These are phyloP conservation scores for grape (Vitis vinifera) DNA, from an alignment of 164 flowering plant genomes.

Conservation along the genomic window ASM3070453v1 NC_081808.1:20079501-20080000, in stretches of 20 bases:
- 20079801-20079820: too few species aligned
- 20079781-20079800: too few species aligned
- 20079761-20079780: not conserved
- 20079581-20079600: not conserved
- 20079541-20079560: not conserved
- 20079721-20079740: not conserved
- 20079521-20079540: not conserved
- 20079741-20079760: not conserved
- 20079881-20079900: too few species aligned
- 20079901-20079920: too few species aligned
- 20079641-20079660: not conserved
- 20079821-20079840: too few species aligned
- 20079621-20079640: not conserved
- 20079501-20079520: not conserved
- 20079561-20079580: not conserved
- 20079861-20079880: too few species aligned
- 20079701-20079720: not conserved
- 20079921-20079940: too few species aligned
- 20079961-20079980: too few species aligned
- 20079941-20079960: too few species aligned
- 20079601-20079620: not conserved
- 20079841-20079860: too few species aligned
- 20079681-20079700: not conserved
- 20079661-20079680: not conserved
- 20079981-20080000: too few species aligned